Base-by-base conservation (phyloP, 108 stramenopile genomes). In the Parietichytrium sp. region DNA sequence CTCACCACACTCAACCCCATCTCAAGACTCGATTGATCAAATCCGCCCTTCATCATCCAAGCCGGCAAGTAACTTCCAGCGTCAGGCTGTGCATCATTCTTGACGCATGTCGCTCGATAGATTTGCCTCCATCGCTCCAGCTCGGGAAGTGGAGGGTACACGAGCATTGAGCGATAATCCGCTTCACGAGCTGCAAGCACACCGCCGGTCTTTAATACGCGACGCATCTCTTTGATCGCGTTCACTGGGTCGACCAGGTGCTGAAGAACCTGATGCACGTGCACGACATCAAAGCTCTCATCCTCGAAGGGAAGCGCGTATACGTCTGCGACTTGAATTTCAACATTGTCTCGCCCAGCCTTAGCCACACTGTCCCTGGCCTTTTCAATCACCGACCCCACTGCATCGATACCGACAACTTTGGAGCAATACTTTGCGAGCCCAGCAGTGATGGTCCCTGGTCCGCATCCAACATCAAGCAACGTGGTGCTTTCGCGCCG, bases 361-460 rank as follows among this genome's bases (percentile, higher is more conserved):
- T 25, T 16, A 23, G 36, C 20, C 10, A 42, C 61, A n/a, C 45
- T 42, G 0, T 16, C 61, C 20, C 42, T 33, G 8, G 61, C 61
- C 23, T 42, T 33, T 6, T 36, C 42, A 6, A 72, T 42, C 10
- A 72, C 45, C 33, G 36, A 33, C 6, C 38, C 16, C 42, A 42
- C 61, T 13, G 36, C 45, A 20, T 72, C 61, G 61, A 72, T 33
- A 1, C 38, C 61, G 20, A 45, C 61, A 25, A 72, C 42, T 25
- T 72, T 72, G 61, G 61, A 33, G 61, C 61, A 72, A 20, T 72
- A 72, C 61, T 72, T 72, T 31, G 61, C 61, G 3, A 72, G 61
- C 16, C 61, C 61, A 6, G 61, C 33, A 16, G 61, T 72, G 6
- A 72, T 72, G 16, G 61, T 72, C 13, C 61, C 61, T 72, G 61